Evolutionary conservation across 768 basidiomycete genomes (phyloP).

Genomic region (Trametes villosa): DNA sequence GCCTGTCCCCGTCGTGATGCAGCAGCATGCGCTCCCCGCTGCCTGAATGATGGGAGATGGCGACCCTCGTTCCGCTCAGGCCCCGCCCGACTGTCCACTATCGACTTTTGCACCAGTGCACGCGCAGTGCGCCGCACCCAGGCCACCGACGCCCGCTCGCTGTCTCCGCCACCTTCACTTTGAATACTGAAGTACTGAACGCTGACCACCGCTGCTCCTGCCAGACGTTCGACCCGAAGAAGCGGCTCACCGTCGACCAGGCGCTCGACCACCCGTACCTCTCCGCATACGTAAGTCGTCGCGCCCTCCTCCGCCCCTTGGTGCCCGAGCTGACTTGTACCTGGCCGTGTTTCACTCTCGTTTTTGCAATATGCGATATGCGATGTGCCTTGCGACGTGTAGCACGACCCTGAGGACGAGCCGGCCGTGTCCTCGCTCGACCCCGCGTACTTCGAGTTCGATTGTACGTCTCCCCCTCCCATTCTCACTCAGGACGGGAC

Average conservation of each 20-base stretch:
- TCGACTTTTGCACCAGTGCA: neutral
- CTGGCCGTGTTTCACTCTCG: neutral
- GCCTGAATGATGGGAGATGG: neutral
- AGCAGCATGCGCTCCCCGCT: neutral
- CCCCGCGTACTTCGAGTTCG: conserved; percentile 90
- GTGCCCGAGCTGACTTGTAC: neutral
- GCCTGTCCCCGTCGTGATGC: conserved; percentile 1
- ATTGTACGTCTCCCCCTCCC: conserved; percentile 52
- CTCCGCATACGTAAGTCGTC: conserved; percentile 63
- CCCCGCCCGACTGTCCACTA: no score
- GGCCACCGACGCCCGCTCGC: no score
- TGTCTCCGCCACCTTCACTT: neutral
- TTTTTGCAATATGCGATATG: neutral
- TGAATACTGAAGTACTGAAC: neutral
- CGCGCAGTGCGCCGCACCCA: no score
- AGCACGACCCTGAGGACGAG: conserved; percentile 92
- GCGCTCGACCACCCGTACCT: conserved; percentile 85
- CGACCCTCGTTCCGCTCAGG: neutral
- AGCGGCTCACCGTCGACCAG: conserved; percentile 80
- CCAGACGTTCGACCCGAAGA: conserved; percentile 89
- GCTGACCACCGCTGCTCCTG: conserved; percentile 8
- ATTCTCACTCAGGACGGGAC: conserved; percentile 33
- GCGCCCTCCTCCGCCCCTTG: neutral
- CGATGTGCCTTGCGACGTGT: neutral
- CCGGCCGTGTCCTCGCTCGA: conserved; percentile 80